phyloP scores from a whole-genome alignment of 2,329 filamentous ascomycete species.

The Venturia asperata region DNA sequence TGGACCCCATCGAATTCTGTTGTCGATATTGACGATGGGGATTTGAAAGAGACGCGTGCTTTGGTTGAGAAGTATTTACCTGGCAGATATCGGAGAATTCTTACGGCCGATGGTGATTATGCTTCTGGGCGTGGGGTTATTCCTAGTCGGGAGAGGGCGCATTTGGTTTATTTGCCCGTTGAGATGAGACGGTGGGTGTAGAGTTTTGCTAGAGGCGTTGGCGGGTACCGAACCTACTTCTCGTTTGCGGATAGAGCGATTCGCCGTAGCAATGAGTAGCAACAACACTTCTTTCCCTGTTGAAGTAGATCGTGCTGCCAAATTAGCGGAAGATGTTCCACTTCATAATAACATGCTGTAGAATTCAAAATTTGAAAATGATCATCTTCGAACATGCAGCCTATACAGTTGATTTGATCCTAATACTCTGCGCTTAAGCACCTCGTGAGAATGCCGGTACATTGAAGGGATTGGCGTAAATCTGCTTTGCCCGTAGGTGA shows the following conservation, averaged over 20 bases:
- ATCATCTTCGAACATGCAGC: not conserved
- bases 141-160: not conserved
- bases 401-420: not conserved
- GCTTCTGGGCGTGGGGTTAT: not conserved
- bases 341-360: not conserved
- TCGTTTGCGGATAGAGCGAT: no score
- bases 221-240: no score
- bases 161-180: not conserved
- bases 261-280: no score
- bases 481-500: slow-evolving; percentile 41
- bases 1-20: no score
- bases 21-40: not conserved
- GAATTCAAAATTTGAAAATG: not conserved
- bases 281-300: no score
- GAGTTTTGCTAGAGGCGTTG: no score
- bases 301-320: no score
- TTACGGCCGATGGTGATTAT: not conserved
- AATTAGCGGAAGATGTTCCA: no score
- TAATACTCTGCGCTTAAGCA: not conserved
- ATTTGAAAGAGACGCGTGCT: not conserved
- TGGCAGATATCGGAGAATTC: not conserved
- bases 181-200: no score
- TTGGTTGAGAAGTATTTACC: not conserved
- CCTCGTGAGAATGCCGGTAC: slow-evolving; percentile 8
- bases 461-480: slow-evolving; percentile 26